Evolutionary conservation across 2,329 filamentous ascomycete genomes (phyloP).

Genomic region (Claviceps digitariae): DNA sequence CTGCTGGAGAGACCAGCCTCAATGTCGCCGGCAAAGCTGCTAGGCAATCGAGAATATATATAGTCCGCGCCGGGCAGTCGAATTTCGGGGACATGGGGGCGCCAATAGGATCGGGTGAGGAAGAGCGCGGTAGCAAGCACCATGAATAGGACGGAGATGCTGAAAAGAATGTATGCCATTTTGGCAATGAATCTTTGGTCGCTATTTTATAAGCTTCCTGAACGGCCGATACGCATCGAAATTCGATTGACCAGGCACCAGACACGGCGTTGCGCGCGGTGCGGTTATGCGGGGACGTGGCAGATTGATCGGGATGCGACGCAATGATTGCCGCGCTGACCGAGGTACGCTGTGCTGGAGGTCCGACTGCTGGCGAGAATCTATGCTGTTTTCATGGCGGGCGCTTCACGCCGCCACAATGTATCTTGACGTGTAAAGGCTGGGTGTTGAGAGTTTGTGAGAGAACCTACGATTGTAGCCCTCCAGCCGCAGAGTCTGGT

Average conservation of each 20-base stretch:
- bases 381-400: constrained; percentile 6
- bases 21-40: constrained; percentile 68
- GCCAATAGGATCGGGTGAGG: constrained; percentile 68
- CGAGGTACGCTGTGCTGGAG: not conserved
- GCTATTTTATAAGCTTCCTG: not conserved
- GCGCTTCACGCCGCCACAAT: not conserved
- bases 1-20: constrained; percentile 74
- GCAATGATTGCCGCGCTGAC: not conserved
- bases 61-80: constrained; percentile 41
- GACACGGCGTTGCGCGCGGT: not conserved
- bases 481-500: not conserved
- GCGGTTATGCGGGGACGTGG: not conserved
- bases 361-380: not conserved
- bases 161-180: constrained; percentile 76
- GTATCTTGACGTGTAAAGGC: not conserved
- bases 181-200: constrained; percentile 9
- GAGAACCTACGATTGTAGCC: not conserved
- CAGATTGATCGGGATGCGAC: not conserved
- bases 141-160: constrained; percentile 57
- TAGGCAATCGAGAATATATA: constrained; percentile 65
- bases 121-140: constrained; percentile 63
- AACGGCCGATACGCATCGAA: not conserved
- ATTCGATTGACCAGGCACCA: not conserved
- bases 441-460: not conserved
- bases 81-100: constrained; percentile 50